Conservation (phyloP, 2,329 filamentous ascomycete genomes). For the Colletotrichum siamense region DNA sequence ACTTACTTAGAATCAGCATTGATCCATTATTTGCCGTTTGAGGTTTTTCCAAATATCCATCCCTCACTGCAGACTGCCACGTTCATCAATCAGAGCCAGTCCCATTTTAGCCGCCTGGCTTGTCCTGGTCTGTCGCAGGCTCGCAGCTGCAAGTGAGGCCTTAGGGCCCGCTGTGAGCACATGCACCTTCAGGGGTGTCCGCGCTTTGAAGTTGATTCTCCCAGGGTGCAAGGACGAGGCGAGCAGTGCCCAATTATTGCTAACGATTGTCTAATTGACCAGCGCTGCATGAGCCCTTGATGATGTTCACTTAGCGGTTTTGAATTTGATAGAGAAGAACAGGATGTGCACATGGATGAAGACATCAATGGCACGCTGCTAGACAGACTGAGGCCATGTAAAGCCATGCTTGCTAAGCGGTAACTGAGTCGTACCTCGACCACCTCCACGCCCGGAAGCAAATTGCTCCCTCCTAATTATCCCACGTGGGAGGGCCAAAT, state of each 20-base stretch:
- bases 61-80: background rate
- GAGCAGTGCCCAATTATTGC: background rate
- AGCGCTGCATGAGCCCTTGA: background rate
- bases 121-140: slow-evolving; percentile 1
- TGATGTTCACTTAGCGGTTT: background rate
- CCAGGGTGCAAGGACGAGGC: background rate
- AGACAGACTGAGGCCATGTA: background rate
- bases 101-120: background rate
- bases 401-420: background rate
- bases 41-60: background rate
- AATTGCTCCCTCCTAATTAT: background rate
- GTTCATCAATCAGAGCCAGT: background rate
- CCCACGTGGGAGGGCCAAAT: slow-evolving; percentile 1
- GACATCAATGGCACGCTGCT: background rate
- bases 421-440: background rate
- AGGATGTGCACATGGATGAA: background rate
- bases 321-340: background rate
- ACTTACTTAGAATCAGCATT: background rate
- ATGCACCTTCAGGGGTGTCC: background rate
- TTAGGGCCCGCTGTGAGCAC: background rate
- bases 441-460: background rate
- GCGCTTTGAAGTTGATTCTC: background rate
- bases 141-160: background rate
- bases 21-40: background rate
- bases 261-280: background rate